Evolutionary conservation across 2,329 filamentous ascomycete genomes (phyloP).

Genomic region (Claviceps sp.): DNA sequence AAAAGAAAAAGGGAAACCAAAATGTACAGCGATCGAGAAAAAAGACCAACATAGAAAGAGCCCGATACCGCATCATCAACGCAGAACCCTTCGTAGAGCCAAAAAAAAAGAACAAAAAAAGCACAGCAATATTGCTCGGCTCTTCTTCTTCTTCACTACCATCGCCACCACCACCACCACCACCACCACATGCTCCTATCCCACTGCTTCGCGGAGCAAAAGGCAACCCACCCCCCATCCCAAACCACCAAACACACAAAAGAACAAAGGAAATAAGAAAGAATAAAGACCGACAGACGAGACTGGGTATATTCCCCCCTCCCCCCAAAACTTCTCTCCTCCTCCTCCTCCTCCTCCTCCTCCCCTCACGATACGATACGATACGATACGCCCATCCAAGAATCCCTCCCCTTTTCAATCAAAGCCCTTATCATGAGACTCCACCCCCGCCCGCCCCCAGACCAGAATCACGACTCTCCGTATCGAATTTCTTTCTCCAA

Average conservation of each 20-base stretch:
- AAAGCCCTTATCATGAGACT: constrained; percentile 3
- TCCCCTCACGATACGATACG: too few species aligned
- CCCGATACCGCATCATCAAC: too few species aligned
- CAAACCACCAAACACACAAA: not conserved
- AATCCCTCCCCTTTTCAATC: not conserved
- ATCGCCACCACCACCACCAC: too few species aligned
- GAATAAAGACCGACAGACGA: constrained; percentile 5
- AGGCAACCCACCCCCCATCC: not conserved
- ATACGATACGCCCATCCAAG: too few species aligned
- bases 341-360: constrained; percentile 8
- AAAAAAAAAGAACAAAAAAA: not conserved
- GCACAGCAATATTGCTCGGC: not conserved
- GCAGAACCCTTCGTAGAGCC: too few species aligned
- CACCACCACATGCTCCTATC: too few species aligned
- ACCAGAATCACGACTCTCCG: constrained; percentile 24
- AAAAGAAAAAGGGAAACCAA: not conserved
- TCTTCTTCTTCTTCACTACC: too few species aligned
- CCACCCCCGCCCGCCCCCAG: not conserved
- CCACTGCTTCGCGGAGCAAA: too few species aligned
- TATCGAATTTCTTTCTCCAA: constrained; percentile 67
- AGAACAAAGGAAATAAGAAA: not conserved
- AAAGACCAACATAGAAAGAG: too few species aligned
- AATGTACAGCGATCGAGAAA: too few species aligned
- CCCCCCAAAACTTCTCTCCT: not conserved
- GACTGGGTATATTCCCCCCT: constrained; percentile 16